phyloP scores from a whole-genome alignment of 164 flowering plant genomes.

The Stephania japonica region DNA sequence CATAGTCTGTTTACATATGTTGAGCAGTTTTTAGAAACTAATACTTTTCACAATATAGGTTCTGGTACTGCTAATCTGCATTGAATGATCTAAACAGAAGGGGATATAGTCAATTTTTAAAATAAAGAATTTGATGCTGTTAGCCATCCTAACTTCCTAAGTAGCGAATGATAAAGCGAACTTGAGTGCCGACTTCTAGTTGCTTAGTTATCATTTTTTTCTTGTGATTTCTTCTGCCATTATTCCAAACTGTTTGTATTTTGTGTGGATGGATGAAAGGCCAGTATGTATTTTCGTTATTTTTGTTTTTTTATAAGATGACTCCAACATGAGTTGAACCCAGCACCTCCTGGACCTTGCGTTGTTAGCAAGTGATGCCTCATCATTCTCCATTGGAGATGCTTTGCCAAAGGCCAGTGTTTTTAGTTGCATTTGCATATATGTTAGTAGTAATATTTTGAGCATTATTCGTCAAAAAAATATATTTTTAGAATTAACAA shows the following conservation, averaged over 20 bases:
- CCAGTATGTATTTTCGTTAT: too few species aligned
- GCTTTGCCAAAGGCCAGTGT: not conserved
- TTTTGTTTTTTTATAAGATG: too few species aligned
- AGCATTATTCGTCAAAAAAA: too few species aligned
- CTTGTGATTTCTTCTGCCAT: too few species aligned
- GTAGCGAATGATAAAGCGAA: not conserved
- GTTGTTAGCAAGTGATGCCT: not conserved
- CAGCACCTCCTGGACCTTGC: not conserved
- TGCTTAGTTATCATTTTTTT: not conserved
- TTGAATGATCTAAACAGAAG: not conserved
- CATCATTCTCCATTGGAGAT: not conserved
- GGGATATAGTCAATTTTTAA: not conserved
- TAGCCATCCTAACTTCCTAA: too few species aligned
- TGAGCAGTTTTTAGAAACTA: not conserved
- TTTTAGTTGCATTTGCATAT: not conserved
- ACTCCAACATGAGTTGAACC: not conserved
- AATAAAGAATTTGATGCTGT: not conserved
- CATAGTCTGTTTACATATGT: not conserved
- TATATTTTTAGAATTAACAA: not conserved
- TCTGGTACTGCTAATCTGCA: not conserved
- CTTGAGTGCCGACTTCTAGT: not conserved
- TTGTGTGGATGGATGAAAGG: too few species aligned
- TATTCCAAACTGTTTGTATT: too few species aligned
- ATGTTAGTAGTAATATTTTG: not conserved
- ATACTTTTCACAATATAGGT: not conserved